phyloP scores from a whole-genome alignment of 495 filamentous ascomycete species.

The Penicillium chermesinum region DNA sequence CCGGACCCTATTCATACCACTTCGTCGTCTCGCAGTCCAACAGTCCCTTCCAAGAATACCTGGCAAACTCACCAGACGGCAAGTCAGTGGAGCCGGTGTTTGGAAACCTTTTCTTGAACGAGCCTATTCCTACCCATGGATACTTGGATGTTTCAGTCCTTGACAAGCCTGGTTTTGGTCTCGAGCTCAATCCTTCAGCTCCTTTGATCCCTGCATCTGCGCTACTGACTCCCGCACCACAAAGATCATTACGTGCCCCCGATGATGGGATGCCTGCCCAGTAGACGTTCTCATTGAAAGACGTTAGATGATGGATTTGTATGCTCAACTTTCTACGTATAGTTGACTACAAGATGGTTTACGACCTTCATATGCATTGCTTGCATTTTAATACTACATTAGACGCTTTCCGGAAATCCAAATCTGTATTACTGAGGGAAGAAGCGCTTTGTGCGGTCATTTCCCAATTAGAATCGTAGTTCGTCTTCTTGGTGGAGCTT shows the following conservation, averaged over 20 bases:
- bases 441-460: no score
- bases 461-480: no score
- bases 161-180: slow-evolving; percentile 86
- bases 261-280: slow-evolving; percentile 28
- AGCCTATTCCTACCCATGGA: slow-evolving; percentile 80
- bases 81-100: slow-evolving; percentile 86
- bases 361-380: slow-evolving; percentile 18
- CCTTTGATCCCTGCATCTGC: slow-evolving; percentile 66
- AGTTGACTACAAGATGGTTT: slow-evolving; percentile 5
- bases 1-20: slow-evolving; percentile 90
- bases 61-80: slow-evolving; percentile 86
- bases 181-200: slow-evolving; percentile 78
- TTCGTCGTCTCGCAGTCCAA: slow-evolving; percentile 88
- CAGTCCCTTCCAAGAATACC: slow-evolving; percentile 89
- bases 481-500: no score
- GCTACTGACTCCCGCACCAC: slow-evolving; percentile 68
- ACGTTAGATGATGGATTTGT: slow-evolving; percentile 7
- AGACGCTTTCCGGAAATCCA: no score
- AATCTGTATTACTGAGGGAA: no score
- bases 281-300: slow-evolving; percentile 2
- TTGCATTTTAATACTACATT: slow-evolving; percentile 1
- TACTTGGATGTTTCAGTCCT: slow-evolving; percentile 71
- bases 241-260: slow-evolving; percentile 48
- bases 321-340: slow-evolving; percentile 2
- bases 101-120: slow-evolving; percentile 83